phyloP scores from a whole-genome alignment of 768 basidiomycete species.

The Pholiota molesta region DNA sequence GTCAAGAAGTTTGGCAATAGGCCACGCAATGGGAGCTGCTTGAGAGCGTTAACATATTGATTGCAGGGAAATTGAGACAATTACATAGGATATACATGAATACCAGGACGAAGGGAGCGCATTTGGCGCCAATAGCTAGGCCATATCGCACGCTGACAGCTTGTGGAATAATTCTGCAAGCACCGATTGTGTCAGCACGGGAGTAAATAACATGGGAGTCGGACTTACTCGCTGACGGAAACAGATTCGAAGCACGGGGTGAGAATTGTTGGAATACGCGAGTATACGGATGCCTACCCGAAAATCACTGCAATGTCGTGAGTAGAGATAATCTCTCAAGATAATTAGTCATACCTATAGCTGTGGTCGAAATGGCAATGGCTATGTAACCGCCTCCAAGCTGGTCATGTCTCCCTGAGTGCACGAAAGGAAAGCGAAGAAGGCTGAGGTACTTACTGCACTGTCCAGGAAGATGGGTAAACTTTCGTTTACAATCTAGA shows the following conservation, averaged over 20 bases:
- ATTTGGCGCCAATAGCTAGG: constrained; percentile 75
- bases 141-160: constrained; percentile 79
- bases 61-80: not conserved
- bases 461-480: constrained; percentile 82
- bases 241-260: constrained; percentile 2
- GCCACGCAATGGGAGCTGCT: constrained; percentile 78
- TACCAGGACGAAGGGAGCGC: constrained; percentile 71
- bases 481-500: constrained; percentile 78
- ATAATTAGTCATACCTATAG: constrained; percentile 50
- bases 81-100: constrained; percentile 69
- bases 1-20: constrained; percentile 86
- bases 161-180: constrained; percentile 64
- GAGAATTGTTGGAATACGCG: not conserved
- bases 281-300: constrained; percentile 53
- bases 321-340: constrained; percentile 2
- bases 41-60: not conserved
- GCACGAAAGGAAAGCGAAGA: not conserved
- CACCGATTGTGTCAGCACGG: not conserved
- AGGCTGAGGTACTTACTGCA: constrained; percentile 49
- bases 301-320: constrained; percentile 67
- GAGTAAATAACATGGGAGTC: not conserved
- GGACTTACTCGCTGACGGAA: constrained; percentile 65
- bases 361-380: constrained; percentile 73
- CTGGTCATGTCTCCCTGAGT: constrained; percentile 21
- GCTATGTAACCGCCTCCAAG: constrained; percentile 71